Base-by-base conservation (phyloP, 1,284 basidiomycete genomes). In the Leccinum fallax region DNA sequence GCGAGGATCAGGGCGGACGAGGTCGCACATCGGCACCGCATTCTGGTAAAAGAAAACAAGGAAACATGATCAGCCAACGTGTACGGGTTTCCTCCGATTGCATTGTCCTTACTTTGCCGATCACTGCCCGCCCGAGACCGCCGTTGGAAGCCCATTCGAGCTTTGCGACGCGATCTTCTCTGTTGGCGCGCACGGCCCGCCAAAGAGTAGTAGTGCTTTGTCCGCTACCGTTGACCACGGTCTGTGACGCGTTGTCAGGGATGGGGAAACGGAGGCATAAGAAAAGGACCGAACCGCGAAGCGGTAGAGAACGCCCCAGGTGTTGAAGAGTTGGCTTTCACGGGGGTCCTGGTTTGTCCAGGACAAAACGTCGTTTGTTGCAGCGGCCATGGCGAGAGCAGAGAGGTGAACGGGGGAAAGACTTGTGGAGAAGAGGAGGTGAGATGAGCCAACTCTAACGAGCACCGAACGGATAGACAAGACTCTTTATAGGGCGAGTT, bases 301-400 rank as follows among this genome's bases (percentile, higher is more conserved):
- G 69, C 90, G 89, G 78, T 93, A 94, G 66, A 90, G 79, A 60
- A 90, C 81, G 62, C 90, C 91, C 83, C 85, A 91, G 43, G 85
- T 83, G 71, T 89, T 90, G 78, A 92, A 93, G 64, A 94, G 82
- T 63, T 85, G 80, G 68, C 92, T 93, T 75, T 92, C 87, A 58
- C 89, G 87, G 69, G 89, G 88, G 76, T 93, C 91, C 70, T 88
- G 85, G 76, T 88, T 91, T 54, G 92, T 93, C 91, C 91, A 93
- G 61, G 87, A 91, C 73, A 92, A 83, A 60, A 91, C 80, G 66
- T 92, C 90, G 75, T 88, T 85, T 62, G 83, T 79, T 63, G 82
- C 73, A 67, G 80, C 74, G 55, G 82, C 75, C 84, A 87, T 87
- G 55, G 68, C 65, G 64, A 68, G 68, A 63, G 62, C 58, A 61